phyloP scores from a whole-genome alignment of 1,284 basidiomycete genomes.

The Ganoderma meredithae region DNA sequence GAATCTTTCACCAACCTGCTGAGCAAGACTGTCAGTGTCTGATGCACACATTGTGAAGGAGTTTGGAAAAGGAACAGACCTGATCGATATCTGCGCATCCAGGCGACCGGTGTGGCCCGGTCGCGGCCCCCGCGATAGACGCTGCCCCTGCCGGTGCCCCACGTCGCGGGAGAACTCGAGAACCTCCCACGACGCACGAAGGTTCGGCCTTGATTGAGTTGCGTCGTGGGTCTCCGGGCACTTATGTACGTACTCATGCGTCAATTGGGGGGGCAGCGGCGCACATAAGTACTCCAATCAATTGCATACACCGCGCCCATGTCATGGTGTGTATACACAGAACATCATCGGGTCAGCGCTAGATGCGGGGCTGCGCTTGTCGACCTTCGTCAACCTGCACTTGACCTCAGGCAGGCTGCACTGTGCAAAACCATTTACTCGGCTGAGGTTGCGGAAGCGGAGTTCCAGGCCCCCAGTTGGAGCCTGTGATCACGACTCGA shows the following conservation, averaged over 20 bases:
- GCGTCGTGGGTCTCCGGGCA: not conserved
- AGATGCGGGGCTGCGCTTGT: not conserved
- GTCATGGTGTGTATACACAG: not conserved
- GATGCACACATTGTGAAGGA: not conserved
- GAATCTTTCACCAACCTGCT: not conserved
- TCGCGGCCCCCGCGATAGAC: slow-evolving; percentile 9
- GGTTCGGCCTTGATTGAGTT: slow-evolving; percentile 19
- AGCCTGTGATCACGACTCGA: not conserved
- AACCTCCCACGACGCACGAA: slow-evolving; percentile 14
- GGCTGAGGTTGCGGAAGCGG: slow-evolving; percentile 16
- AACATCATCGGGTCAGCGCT: too few species aligned
- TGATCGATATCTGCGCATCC: slow-evolving; percentile 22
- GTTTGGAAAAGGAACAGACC: not conserved
- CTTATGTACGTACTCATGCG: slow-evolving; percentile 2
- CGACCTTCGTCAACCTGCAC: not conserved
- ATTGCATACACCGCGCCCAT: not conserved
- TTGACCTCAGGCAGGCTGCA: too few species aligned
- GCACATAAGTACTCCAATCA: slow-evolving; percentile 9
- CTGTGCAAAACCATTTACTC: not conserved
- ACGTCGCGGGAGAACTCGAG: not conserved
- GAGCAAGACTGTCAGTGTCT: not conserved
- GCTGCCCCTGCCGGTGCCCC: not conserved
- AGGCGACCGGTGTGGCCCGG: not conserved
- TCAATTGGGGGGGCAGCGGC: slow-evolving; percentile 12
- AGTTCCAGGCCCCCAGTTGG: not conserved